Percentiles rank a stretch among this genome's conserved stretches.
Evolutionary conservation across 192 early-diverging fungal species (phyloP).

Genomic region (Coemansia sp.): DNA sequence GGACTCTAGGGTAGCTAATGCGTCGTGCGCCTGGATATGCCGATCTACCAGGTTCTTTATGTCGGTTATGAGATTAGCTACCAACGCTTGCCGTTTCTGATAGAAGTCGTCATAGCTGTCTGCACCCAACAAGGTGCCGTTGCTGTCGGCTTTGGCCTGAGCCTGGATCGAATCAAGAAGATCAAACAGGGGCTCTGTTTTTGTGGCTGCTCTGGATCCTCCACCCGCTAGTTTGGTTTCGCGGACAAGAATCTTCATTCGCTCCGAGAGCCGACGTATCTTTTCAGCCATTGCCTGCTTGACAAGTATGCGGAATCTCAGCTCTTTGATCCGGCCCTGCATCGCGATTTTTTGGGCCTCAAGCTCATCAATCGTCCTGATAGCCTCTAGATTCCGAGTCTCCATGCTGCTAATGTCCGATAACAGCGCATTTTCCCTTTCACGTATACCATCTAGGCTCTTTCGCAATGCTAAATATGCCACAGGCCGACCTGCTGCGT

Average conservation of each 20-base stretch:
- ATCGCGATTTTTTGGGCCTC: constrained; percentile 21
- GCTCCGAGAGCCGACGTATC: constrained; percentile 17
- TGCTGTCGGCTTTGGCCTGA: neutral
- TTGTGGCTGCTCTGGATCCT: neutral
- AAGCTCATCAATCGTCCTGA: constrained; percentile 28
- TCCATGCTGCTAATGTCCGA: constrained; percentile 22
- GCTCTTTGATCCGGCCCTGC: constrained; percentile 27
- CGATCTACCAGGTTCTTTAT: constrained; percentile 39
- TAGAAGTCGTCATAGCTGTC: neutral
- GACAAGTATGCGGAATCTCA: constrained; percentile 37
- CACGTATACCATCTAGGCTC: constrained; percentile 5
- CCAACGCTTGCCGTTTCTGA: constrained; percentile 16
- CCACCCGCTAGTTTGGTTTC: constrained; percentile 24
- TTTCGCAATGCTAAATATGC: constrained; percentile 19
- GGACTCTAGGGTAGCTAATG: constrained; percentile 4
- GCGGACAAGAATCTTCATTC: constrained; percentile 26
- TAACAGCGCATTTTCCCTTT: constrained; percentile 10
- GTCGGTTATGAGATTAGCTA: constrained; percentile 29
- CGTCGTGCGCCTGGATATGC: constrained; percentile 14
- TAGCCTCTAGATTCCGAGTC: constrained; percentile 19
- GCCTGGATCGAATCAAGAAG: neutral
- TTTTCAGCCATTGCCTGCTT: constrained; percentile 44
- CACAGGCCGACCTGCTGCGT: constrained; percentile 1
- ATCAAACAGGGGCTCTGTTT: neutral
- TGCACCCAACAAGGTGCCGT: neutral